Percentiles rank a stretch among this genome's conserved stretches.
These are phyloP conservation scores for Leccinum pachyderme DNA, from an alignment of 1,284 basidiomycete species.

Conservation along the genomic window DNA sequence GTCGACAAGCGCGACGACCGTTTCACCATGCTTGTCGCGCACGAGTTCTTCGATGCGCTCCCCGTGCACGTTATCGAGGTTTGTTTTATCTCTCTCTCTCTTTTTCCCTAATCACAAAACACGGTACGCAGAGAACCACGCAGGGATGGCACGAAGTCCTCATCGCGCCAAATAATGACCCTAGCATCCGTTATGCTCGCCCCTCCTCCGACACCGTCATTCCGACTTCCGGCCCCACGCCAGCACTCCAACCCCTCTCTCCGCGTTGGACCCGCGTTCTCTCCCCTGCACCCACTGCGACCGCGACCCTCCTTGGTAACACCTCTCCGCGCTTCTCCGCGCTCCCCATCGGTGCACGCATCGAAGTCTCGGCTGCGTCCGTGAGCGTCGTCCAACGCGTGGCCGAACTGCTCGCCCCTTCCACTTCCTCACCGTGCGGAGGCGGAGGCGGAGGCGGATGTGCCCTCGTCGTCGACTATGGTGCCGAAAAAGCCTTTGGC, in stretches of 20 bases:
- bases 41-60: slow-evolving; percentile 98
- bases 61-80: slow-evolving; percentile 92
- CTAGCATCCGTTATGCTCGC: slow-evolving; percentile 28
- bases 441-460: slow-evolving; percentile 52
- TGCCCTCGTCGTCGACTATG: slow-evolving; percentile 91
- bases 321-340: slow-evolving; percentile 70
- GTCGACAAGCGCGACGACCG: slow-evolving; percentile 51
- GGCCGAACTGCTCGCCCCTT: slow-evolving; percentile 49
- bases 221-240: background rate
- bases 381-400: slow-evolving; percentile 67
- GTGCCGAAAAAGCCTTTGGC: slow-evolving; percentile 68
- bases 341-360: slow-evolving; percentile 63
- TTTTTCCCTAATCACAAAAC: background rate
- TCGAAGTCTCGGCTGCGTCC: slow-evolving; percentile 78
- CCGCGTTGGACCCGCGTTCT: slow-evolving; percentile 66
- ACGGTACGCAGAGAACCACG: slow-evolving; percentile 58
- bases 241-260: background rate
- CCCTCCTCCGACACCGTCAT: slow-evolving; percentile 11
- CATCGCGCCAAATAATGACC: slow-evolving; percentile 50
- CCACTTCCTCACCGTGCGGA: background rate
- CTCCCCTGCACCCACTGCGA: slow-evolving; percentile 60
- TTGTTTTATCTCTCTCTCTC: slow-evolving; percentile 11
- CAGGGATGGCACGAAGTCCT: slow-evolving; percentile 89
- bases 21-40: slow-evolving; percentile 89
- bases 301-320: slow-evolving; percentile 63